Evolutionary conservation across 352 stramenopile species (phyloP), one percentile per base, ranked within the genome.

Genomic region (Phytophthora multivora): DNA sequence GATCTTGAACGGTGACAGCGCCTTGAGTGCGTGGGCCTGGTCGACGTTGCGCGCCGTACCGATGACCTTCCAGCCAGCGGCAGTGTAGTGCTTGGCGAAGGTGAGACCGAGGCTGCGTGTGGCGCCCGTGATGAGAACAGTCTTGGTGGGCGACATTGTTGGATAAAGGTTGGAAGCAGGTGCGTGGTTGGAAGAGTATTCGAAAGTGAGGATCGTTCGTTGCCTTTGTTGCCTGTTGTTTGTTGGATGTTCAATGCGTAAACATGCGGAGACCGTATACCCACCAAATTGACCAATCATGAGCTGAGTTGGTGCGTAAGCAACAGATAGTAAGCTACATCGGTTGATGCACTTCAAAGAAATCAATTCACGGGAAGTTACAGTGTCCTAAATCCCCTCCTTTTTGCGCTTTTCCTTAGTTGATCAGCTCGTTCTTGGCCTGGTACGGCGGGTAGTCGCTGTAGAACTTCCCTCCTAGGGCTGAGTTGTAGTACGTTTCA

Each of bases 51-150:
- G 75, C 6, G 67, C 74, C 5, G 51, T 50, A 19, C 59, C 71
- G 30, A 83, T 78, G 48, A 83, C 74, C 2, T 79, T 70, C 77
- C 77, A 86, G 1, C 73, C 77, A 13, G 59, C 40, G 1, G 62
- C 53, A 12, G 66, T 65, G 59, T 71, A 85, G 62, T 74, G 55
- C 51, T 85, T 50, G 26, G 63, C 62, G 13, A 88, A 61, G 13
- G 43, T 49, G 31, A 88, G 53, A 2, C 78, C 75, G 50, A 88
- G 68, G 42, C 75, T 73, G 12, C 75, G 73, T 3, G 54, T 80
- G 39, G 41, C 58, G 33, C 75, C 78, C 6, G 75, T 85, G 60
- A 45, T 51, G 26, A 59, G 30, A 35, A 52, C 26, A 28, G 41
- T 52, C 40, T 59, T 59, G 36, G 25, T 40, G 50, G 25, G 35